phyloP scores from a whole-genome alignment of 805 yeast species.

The Saccharomycopsis fodiens region DNA sequence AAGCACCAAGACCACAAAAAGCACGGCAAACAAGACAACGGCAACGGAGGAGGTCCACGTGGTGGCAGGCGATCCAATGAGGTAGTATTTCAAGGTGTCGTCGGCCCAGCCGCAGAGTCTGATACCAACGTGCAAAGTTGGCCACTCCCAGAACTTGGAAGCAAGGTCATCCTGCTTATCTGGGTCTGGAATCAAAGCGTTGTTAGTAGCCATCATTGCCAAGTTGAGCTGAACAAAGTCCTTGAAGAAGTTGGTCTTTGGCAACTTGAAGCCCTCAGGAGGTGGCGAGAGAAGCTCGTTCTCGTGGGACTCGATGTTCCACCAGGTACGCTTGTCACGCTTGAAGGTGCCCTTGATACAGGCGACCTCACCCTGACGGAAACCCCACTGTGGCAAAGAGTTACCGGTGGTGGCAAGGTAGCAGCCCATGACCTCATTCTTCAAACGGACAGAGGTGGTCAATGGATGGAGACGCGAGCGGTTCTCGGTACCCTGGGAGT shows the following conservation, averaged over 20 bases:
- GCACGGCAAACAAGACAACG: slow-evolving; percentile 43
- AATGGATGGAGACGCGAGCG: slow-evolving; percentile 59
- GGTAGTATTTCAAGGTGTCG: slow-evolving; percentile 50
- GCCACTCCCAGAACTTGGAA: slow-evolving; percentile 85
- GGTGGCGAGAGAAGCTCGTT: slow-evolving; percentile 55
- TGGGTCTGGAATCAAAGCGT: slow-evolving; percentile 70
- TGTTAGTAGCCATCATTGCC: slow-evolving; percentile 85
- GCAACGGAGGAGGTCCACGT: slow-evolving; percentile 68
- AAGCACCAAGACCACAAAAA: slow-evolving; percentile 40
- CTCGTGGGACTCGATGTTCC: slow-evolving; percentile 71
- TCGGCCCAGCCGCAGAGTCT: slow-evolving; percentile 70
- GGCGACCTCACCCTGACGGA: slow-evolving; percentile 92
- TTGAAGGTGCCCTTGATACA: slow-evolving; percentile 61
- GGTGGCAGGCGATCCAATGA: slow-evolving; percentile 71
- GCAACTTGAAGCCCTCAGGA: slow-evolving; percentile 54
- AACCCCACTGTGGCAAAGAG: slow-evolving; percentile 92
- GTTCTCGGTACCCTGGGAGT: slow-evolving; percentile 51
- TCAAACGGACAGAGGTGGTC: slow-evolving; percentile 74
- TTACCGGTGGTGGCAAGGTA: slow-evolving; percentile 80
- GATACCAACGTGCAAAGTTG: slow-evolving; percentile 66
- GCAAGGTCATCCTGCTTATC: slow-evolving; percentile 69
- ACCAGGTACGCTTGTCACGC: slow-evolving; percentile 82
- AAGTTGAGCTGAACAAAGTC: slow-evolving; percentile 69
- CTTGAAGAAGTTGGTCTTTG: slow-evolving; percentile 68
- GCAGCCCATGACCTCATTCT: slow-evolving; percentile 62